Conservation (phyloP, 2,329 filamentous ascomycete species). For the Lecanicillium sp. region DNA sequence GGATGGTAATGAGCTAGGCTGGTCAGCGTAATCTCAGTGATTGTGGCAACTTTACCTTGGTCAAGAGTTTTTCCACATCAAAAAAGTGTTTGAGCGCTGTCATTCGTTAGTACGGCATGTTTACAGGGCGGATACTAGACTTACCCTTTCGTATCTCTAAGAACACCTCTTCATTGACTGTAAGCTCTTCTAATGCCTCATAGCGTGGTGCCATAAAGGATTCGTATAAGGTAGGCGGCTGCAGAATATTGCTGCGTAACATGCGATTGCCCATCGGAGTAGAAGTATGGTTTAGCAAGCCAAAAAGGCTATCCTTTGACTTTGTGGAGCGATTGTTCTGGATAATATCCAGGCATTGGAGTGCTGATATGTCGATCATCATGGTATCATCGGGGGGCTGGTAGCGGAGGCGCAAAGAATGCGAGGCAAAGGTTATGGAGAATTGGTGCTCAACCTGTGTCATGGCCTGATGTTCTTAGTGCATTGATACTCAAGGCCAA, state of each 20-base stretch:
- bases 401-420: slow-evolving; percentile 80
- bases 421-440: slow-evolving; percentile 61
- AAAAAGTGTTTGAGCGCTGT: slow-evolving; percentile 65
- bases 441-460: slow-evolving; percentile 73
- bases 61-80: slow-evolving; percentile 75
- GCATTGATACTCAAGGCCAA: background rate
- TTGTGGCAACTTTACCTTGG: slow-evolving; percentile 45
- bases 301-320: slow-evolving; percentile 78
- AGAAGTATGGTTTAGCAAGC: slow-evolving; percentile 74
- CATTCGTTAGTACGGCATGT: slow-evolving; percentile 16
- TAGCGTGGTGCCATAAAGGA: slow-evolving; percentile 66
- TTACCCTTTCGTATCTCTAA: slow-evolving; percentile 63
- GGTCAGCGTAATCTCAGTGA: background rate
- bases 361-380: slow-evolving; percentile 90
- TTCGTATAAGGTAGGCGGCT: slow-evolving; percentile 68
- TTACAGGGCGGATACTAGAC: slow-evolving; percentile 7
- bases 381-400: slow-evolving; percentile 86
- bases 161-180: slow-evolving; percentile 80
- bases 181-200: slow-evolving; percentile 77
- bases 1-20: slow-evolving; percentile 66
- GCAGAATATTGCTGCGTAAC: slow-evolving; percentile 78
- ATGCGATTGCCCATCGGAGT: slow-evolving; percentile 87
- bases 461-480: slow-evolving; percentile 52
- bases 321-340: slow-evolving; percentile 75
- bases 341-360: slow-evolving; percentile 80